Evolutionary conservation across 1,284 basidiomycete species (phyloP).

Genomic region (Ganoderma boninense): DNA sequence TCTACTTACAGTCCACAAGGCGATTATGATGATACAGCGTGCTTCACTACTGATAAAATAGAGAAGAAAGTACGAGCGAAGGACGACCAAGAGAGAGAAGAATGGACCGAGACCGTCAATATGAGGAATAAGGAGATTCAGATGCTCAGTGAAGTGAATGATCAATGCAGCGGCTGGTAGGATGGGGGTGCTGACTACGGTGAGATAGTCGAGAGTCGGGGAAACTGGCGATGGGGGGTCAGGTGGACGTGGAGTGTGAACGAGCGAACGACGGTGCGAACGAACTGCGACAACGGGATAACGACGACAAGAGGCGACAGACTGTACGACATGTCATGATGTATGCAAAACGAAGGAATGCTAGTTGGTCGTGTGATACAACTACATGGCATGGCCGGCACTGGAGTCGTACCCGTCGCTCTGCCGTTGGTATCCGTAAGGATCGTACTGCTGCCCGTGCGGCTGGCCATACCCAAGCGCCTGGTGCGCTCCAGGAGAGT

Average conservation of each 20-base stretch:
- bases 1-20: slow-evolving; percentile 28
- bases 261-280: slow-evolving; percentile 19
- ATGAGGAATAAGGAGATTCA: slow-evolving; percentile 7
- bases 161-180: background rate
- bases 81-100: slow-evolving; percentile 7
- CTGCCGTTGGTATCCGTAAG: slow-evolving; percentile 25
- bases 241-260: background rate
- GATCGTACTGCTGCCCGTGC: slow-evolving; percentile 19
- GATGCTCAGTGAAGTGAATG: background rate
- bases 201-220: background rate
- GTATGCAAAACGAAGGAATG: slow-evolving; percentile 18
- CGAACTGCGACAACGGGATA: slow-evolving; percentile 22
- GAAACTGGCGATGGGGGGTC: background rate
- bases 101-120: background rate
- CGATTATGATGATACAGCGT: slow-evolving; percentile 36
- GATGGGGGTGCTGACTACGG: background rate
- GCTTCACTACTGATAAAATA: slow-evolving; percentile 31
- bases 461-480: slow-evolving; percentile 24
- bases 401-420: slow-evolving; percentile 37
- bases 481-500: slow-evolving; percentile 27
- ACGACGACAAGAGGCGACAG: slow-evolving; percentile 8
- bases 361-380: slow-evolving; percentile 22
- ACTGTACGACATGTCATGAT: slow-evolving; percentile 17
- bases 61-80: slow-evolving; percentile 15
- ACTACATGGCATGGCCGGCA: slow-evolving; percentile 43